Evolutionary conservation across 495 filamentous ascomycete genomes (phyloP).

Genomic region (Letharia columbiana): DNA sequence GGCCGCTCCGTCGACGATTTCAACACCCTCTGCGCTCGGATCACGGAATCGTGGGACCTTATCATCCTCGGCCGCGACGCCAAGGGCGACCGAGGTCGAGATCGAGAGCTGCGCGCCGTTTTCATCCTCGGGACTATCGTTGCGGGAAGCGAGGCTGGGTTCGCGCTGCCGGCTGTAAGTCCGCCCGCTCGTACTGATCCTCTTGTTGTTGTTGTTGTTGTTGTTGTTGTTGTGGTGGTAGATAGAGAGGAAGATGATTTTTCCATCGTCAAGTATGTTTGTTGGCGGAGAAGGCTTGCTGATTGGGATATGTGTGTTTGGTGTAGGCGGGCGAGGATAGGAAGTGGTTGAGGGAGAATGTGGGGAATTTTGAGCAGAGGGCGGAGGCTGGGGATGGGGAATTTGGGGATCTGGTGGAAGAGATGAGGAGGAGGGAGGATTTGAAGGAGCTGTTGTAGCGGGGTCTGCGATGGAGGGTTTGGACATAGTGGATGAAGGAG

Average conservation of each 20-base stretch:
- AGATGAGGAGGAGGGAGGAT: constrained; percentile 20
- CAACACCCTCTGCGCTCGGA: constrained; percentile 19
- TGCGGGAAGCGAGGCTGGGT: constrained; percentile 26
- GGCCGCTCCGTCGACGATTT: constrained; percentile 21
- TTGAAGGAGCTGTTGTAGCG: not conserved
- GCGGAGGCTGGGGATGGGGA: constrained; percentile 26
- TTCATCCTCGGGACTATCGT: constrained; percentile 28
- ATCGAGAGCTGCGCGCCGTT: constrained; percentile 18
- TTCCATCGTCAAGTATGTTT: too few relatives aligned
- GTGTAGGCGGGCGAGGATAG: constrained; percentile 24
- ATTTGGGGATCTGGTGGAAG: constrained; percentile 22
- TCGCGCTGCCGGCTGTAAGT: constrained; percentile 26
- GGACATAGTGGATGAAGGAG: too few relatives aligned
- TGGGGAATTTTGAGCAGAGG: constrained; percentile 16
- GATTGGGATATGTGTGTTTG: too few relatives aligned
- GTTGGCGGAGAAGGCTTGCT: too few relatives aligned
- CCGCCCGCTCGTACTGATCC: too few relatives aligned
- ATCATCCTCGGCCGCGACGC: too few relatives aligned
- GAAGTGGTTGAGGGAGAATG: constrained; percentile 23
- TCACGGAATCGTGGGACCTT: constrained; percentile 19
- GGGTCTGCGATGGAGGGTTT: too few relatives aligned
- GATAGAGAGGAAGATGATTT: too few relatives aligned
- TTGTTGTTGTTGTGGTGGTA: not conserved
- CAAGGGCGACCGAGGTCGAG: too few relatives aligned
- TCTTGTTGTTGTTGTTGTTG: not conserved